phyloP scores from a whole-genome alignment of 2,329 filamentous ascomycete species.

The Fusarium tricinctum region DNA sequence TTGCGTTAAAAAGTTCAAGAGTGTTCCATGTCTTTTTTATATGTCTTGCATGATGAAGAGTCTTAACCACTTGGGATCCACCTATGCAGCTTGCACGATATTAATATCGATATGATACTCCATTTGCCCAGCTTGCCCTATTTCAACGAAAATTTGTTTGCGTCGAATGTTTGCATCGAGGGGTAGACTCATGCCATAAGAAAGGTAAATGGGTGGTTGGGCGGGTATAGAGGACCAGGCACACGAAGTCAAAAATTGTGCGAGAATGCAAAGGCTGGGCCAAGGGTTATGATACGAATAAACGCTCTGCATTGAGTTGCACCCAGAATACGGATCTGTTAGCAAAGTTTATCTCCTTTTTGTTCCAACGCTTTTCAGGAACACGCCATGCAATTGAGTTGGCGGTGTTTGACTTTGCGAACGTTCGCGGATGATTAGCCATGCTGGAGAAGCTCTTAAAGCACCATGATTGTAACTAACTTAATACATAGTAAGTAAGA shows the following conservation, averaged over 20 bases:
- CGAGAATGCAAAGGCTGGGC: constrained; percentile 25
- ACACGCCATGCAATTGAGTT: not conserved
- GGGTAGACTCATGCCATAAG: constrained; percentile 1
- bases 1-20: constrained; percentile 12
- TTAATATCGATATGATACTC: not conserved
- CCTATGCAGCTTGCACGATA: constrained; percentile 8
- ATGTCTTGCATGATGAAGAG: constrained; percentile 41
- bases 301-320: not conserved
- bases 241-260: constrained; percentile 6
- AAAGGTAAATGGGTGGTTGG: constrained; percentile 12
- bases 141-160: constrained; percentile 4
- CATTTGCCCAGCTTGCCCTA: not conserved
- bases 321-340: not conserved
- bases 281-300: not conserved
- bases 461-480: not conserved
- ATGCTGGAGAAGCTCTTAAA: constrained; percentile 3
- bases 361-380: constrained; percentile 7
- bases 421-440: not conserved
- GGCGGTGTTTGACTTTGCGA: constrained; percentile 7
- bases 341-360: not conserved
- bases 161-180: constrained; percentile 1
- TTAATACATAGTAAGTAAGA: not conserved
- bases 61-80: not conserved
- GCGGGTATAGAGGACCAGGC: constrained; percentile 3
- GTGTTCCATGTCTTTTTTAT: constrained; percentile 27